Percentiles rank a stretch among this genome's conserved stretches.
Conservation (phyloP, 179 eudicot species). For the Dionaea muscipula region DNA sequence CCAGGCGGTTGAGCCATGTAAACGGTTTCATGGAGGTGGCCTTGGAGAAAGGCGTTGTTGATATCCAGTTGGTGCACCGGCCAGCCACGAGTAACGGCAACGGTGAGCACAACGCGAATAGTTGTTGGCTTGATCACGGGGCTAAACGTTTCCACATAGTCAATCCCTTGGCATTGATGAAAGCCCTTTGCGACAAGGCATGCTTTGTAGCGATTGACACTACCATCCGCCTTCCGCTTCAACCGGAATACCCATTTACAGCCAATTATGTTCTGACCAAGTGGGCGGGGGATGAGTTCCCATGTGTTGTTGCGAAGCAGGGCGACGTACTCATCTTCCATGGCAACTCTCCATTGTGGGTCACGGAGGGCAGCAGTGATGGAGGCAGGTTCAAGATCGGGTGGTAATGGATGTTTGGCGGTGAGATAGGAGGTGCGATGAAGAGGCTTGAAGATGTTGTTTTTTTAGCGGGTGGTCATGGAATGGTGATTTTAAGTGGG, state of each 20-base stretch:
- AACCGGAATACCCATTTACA: background rate
- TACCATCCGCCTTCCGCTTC: background rate
- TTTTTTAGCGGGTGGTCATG: too few relatives aligned
- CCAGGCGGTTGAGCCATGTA: background rate
- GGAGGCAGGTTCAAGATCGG: background rate
- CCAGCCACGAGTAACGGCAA: background rate
- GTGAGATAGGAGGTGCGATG: too few relatives aligned
- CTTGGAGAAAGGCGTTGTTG: background rate
- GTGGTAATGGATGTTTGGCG: too few relatives aligned
- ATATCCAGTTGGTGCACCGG: background rate
- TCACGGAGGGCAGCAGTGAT: background rate
- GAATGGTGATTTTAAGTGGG: too few relatives aligned
- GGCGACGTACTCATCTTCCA: background rate
- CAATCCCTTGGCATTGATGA: background rate
- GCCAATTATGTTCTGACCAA: background rate
- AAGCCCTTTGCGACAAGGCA: background rate
- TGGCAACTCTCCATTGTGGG: background rate
- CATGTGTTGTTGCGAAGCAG: background rate
- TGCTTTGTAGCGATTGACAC: background rate
- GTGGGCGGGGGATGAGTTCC: background rate
- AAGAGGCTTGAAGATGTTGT: too few relatives aligned
- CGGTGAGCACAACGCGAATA: background rate
- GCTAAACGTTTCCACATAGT: background rate
- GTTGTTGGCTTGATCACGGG: background rate
- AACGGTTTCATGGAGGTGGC: background rate